A percentile compares a stretch with the other conserved stretches of the same genome.
Conservation (phyloP, 805 yeast species). For the Starmerella sp. region DNA sequence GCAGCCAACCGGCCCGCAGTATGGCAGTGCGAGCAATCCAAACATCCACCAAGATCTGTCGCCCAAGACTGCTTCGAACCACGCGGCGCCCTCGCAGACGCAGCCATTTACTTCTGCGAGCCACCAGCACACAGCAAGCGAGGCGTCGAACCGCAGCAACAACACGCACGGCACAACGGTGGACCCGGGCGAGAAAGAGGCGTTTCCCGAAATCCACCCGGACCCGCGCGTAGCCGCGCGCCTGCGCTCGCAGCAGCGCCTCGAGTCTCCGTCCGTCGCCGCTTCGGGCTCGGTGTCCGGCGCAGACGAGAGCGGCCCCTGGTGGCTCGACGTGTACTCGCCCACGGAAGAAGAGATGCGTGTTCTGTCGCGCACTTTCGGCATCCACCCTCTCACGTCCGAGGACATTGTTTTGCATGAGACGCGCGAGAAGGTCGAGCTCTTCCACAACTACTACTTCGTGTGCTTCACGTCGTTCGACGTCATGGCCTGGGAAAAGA, state of each 20-base stretch:
- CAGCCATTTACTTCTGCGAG: not conserved
- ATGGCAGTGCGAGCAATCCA: too few species aligned
- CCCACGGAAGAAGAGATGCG: conserved; percentile 95
- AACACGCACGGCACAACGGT: not conserved
- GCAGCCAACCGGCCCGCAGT: too few species aligned
- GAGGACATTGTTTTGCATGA: conserved; percentile 96
- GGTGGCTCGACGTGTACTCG: conserved; percentile 94
- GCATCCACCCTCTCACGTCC: conserved; percentile 94
- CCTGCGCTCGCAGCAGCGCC: not conserved
- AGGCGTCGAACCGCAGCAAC: not conserved
- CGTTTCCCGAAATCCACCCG: conserved; percentile 12
- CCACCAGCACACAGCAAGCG: not conserved
- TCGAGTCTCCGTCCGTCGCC: not conserved
- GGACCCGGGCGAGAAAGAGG: conserved; percentile 7
- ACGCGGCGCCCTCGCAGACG: not conserved
- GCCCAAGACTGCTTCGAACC: not conserved
- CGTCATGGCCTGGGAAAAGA: conserved; percentile 30
- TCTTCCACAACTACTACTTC: conserved; percentile 80
- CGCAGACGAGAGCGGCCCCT: conserved; percentile 48
- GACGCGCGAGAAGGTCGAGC: conserved; percentile 91
- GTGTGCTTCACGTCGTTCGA: conserved; percentile 70
- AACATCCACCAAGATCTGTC: not conserved
- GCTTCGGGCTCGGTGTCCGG: not conserved
- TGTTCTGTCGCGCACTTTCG: conserved; percentile 81
- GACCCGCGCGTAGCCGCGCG: not conserved